Conservation (phyloP, 768 basidiomycete species). For the Mycena capillaripes region DNA sequence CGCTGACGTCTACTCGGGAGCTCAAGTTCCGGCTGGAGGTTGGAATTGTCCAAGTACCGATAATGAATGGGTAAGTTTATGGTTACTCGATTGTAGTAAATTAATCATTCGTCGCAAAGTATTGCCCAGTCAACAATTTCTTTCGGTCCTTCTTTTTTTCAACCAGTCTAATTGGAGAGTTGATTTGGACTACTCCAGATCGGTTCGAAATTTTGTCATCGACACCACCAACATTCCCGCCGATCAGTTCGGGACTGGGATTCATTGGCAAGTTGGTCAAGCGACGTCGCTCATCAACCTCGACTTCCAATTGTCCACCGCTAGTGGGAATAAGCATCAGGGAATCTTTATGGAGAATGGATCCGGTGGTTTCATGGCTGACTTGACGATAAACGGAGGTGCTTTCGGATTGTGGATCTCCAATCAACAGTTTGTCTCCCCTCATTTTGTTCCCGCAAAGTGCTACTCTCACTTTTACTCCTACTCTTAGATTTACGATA, state of each 20-base stretch:
- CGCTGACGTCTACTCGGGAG: conserved; percentile 28
- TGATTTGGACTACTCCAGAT: background rate
- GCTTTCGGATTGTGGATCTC: conserved; percentile 65
- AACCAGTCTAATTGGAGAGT: background rate
- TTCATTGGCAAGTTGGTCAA: conserved; percentile 74
- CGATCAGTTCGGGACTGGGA: conserved; percentile 55
- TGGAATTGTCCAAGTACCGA: conserved; percentile 26
- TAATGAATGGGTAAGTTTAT: conserved; percentile 10
- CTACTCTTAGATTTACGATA: conserved; percentile 30
- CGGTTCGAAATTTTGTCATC: conserved; percentile 62
- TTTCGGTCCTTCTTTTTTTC: conserved; percentile 52
- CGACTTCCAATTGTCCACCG: conserved; percentile 63
- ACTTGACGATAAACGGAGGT: conserved; percentile 48
- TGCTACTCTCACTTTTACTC: background rate
- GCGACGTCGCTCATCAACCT: conserved; percentile 66
- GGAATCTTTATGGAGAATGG: conserved; percentile 54
- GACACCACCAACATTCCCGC: conserved; percentile 60
- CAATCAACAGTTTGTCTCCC: conserved; percentile 62
- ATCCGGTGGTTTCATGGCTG: conserved; percentile 37
- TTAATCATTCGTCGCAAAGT: conserved; percentile 16
- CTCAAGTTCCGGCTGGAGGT: conserved; percentile 4
- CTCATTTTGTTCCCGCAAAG: background rate
- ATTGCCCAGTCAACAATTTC: conserved; percentile 20
- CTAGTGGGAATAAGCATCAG: conserved; percentile 59
- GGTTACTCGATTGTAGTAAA: background rate